These are phyloP conservation scores for Firmiana major DNA, from an alignment of 345 rosid genomes.

Conservation along the genomic window DNA sequence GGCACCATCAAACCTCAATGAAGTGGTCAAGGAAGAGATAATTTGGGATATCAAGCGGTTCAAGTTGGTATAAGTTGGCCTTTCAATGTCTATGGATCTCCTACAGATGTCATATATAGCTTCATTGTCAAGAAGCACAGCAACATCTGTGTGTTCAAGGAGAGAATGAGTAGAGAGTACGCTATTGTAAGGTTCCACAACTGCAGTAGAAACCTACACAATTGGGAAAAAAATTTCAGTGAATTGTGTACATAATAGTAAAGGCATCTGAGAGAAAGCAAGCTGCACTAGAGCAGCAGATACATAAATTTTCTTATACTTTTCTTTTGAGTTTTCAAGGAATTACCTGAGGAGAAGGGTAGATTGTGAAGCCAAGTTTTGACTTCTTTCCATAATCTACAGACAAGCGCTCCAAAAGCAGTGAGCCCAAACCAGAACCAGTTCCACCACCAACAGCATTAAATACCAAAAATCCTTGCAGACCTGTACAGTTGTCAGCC, in stretches of 20 bases:
- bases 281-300: neutral
- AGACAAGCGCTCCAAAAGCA: slow-evolving; percentile 75
- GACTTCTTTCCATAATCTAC: slow-evolving; percentile 93
- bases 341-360: slow-evolving; percentile 76
- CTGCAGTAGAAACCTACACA: slow-evolving; percentile 76
- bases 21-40: slow-evolving; percentile 73
- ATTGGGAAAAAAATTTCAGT: neutral
- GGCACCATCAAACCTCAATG: slow-evolving; percentile 83
- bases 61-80: slow-evolving; percentile 73
- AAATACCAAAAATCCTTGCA: slow-evolving; percentile 81
- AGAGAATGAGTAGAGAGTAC: slow-evolving; percentile 84
- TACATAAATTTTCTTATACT: neutral
- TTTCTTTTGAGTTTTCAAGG: neutral
- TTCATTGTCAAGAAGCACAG: slow-evolving; percentile 76
- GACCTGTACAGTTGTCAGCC: slow-evolving; percentile 83
- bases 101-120: slow-evolving; percentile 84
- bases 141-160: slow-evolving; percentile 80
- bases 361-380: slow-evolving; percentile 77
- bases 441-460: slow-evolving; percentile 87
- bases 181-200: slow-evolving; percentile 83
- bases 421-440: slow-evolving; percentile 80
- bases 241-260: neutral
- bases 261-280: slow-evolving; percentile 5
- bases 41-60: slow-evolving; percentile 75
- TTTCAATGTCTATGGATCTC: slow-evolving; percentile 70